Evolutionary conservation across 2,329 filamentous ascomycete genomes (phyloP).

Genomic region (Teratosphaeria zuluensis): DNA sequence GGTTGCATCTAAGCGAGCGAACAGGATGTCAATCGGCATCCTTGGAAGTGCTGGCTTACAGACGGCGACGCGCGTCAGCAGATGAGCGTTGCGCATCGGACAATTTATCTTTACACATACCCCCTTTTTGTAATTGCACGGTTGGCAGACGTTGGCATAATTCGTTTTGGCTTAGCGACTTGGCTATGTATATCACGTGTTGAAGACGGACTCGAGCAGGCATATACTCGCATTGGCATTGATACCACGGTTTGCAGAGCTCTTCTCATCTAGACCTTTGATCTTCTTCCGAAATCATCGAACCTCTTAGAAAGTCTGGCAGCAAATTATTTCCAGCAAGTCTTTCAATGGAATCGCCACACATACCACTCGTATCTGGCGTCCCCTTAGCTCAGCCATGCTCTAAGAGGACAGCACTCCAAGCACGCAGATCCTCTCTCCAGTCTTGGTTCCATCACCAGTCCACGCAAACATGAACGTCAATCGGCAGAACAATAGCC

Average conservation of each 20-base stretch:
- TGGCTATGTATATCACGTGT: background rate
- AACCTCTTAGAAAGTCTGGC: background rate
- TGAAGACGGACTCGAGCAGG: background rate
- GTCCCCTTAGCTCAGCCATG: too few relatives aligned
- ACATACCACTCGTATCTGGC: background rate
- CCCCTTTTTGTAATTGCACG: background rate
- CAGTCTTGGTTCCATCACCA: constrained; percentile 21
- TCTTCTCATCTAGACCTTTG: background rate
- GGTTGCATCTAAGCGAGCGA: background rate
- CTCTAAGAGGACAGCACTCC: constrained; percentile 19
- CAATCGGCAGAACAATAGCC: constrained; percentile 42
- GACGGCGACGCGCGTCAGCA: background rate
- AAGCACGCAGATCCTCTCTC: constrained; percentile 28
- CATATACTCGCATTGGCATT: background rate
- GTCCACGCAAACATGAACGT: constrained; percentile 49
- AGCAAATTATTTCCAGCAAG: background rate
- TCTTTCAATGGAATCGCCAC: too few relatives aligned
- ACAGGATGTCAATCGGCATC: background rate
- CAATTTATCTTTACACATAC: background rate
- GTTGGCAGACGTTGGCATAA: background rate
- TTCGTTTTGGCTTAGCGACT: background rate
- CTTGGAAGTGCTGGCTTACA: background rate
- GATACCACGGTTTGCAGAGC: background rate
- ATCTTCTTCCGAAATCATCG: background rate
- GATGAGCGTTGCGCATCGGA: background rate